Evolutionary conservation across 1,284 basidiomycete genomes (phyloP).

Genomic region (Ganoderma resinaceum): DNA sequence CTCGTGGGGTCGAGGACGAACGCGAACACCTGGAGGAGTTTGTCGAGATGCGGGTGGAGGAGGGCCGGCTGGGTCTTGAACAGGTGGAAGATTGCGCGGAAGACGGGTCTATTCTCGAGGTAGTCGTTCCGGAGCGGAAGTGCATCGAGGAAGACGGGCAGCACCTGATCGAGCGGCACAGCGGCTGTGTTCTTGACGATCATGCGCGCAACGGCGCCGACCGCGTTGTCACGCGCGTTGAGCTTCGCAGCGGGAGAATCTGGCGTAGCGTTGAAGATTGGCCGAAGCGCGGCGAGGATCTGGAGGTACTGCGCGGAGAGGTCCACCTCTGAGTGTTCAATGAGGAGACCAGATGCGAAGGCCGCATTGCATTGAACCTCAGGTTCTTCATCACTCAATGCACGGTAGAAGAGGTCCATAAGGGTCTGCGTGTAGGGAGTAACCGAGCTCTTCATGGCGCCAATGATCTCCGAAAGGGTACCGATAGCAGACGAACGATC

Average conservation of each 20-base stretch:
- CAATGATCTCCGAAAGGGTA: constrained; percentile 94
- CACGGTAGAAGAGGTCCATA: constrained; percentile 84
- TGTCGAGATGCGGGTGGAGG: constrained; percentile 83
- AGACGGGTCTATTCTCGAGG: constrained; percentile 90
- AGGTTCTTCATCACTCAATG: constrained; percentile 85
- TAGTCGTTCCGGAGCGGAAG: constrained; percentile 91
- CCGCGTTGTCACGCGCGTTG: constrained; percentile 96
- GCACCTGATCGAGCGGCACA: constrained; percentile 90
- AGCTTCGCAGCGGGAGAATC: constrained; percentile 68
- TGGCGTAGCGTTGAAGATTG: constrained; percentile 78
- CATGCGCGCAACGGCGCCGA: constrained; percentile 91
- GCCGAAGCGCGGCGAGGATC: constrained; percentile 83
- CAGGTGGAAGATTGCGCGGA: constrained; percentile 89
- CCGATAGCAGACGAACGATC: constrained; percentile 96
- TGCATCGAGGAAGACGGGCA: constrained; percentile 84
- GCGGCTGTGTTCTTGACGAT: constrained; percentile 85
- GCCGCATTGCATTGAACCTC: constrained; percentile 98
- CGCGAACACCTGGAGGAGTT: constrained; percentile 83
- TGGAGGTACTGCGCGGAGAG: constrained; percentile 85
- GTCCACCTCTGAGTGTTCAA: constrained; percentile 89
- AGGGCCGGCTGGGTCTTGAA: constrained; percentile 80
- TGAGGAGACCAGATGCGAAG: constrained; percentile 91
- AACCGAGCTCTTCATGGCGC: constrained; percentile 88
- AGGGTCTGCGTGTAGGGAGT: constrained; percentile 89
- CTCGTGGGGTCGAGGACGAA: constrained; percentile 82